Percentiles rank a stretch among this genome's conserved stretches.
Conservation (phyloP, 345 rosid genomes). For the Ceriops decandra region DNA sequence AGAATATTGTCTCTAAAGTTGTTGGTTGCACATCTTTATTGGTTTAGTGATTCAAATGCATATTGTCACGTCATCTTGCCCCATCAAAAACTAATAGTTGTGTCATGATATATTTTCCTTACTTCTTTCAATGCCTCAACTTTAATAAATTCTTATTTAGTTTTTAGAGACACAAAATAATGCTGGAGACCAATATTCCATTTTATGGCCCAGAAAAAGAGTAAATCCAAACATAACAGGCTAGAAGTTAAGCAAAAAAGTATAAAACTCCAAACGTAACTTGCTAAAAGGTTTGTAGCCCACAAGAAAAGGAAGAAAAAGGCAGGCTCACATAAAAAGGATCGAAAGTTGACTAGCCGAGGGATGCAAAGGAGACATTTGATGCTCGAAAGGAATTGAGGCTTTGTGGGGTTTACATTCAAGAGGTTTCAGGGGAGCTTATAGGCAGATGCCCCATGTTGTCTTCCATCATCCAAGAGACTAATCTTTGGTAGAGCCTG, state of each 20-base stretch:
- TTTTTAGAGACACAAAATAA: too few species aligned
- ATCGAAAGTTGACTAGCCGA: slow-evolving; percentile 39
- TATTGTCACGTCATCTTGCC: too few species aligned
- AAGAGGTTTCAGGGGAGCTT: not conserved
- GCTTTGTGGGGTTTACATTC: slow-evolving; percentile 36
- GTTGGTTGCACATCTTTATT: too few species aligned
- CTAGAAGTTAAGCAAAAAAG: slow-evolving; percentile 23
- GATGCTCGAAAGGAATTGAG: slow-evolving; percentile 38
- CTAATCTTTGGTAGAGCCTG: slow-evolving; percentile 35
- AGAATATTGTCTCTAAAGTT: too few species aligned
- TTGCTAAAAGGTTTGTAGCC: slow-evolving; percentile 22
- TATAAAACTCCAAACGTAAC: slow-evolving; percentile 29
- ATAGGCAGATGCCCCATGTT: slow-evolving; percentile 22
- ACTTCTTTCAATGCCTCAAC: too few species aligned
- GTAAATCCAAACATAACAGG: slow-evolving; percentile 36
- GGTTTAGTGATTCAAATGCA: too few species aligned
- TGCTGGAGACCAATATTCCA: not conserved
- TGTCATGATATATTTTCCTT: too few species aligned
- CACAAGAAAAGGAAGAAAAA: slow-evolving; percentile 4
- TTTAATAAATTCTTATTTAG: too few species aligned
- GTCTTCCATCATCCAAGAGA: slow-evolving; percentile 33
- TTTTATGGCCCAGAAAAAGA: slow-evolving; percentile 5
- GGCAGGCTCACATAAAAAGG: slow-evolving; percentile 53
- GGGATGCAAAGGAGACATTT: slow-evolving; percentile 36
- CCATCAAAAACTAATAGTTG: too few species aligned